phyloP scores from a whole-genome alignment of 106 monocot species.

The Dendrobium officinale region DNA sequence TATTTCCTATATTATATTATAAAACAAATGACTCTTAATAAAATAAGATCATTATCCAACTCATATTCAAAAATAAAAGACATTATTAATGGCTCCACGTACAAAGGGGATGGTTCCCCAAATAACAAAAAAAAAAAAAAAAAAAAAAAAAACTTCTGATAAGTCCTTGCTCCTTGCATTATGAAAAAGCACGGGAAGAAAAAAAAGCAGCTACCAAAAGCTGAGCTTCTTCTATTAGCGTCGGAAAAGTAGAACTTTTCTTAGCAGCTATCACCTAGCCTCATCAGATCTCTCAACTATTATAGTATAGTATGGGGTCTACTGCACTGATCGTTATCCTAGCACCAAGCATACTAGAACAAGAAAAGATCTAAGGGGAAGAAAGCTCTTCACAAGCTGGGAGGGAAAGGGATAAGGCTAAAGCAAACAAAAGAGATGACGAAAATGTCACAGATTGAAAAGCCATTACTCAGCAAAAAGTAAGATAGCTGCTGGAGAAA shows the following conservation, averaged over 20 bases:
- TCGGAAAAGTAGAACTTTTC: background rate
- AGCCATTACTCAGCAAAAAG: background rate
- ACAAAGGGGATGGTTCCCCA: no score
- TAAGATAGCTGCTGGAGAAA: no score
- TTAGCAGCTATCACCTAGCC: background rate
- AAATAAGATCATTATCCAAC: no score
- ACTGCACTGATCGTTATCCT: background rate
- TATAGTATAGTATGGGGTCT: background rate
- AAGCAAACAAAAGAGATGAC: background rate
- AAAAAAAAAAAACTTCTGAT: no score
- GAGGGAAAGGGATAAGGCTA: background rate
- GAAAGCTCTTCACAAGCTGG: background rate
- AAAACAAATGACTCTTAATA: no score
- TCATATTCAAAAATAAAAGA: no score
- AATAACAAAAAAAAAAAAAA: no score
- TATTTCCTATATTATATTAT: no score
- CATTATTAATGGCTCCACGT: no score
- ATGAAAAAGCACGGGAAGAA: no score
- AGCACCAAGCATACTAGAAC: background rate
- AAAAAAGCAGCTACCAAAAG: no score
- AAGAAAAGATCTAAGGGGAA: background rate
- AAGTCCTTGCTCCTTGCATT: no score
- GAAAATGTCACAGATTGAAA: background rate
- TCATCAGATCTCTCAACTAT: slow-evolving; percentile 1
- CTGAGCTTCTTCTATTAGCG: background rate